Evolutionary conservation across 2,329 filamentous ascomycete genomes (phyloP).

Genomic region (Exophiala mesophila): DNA sequence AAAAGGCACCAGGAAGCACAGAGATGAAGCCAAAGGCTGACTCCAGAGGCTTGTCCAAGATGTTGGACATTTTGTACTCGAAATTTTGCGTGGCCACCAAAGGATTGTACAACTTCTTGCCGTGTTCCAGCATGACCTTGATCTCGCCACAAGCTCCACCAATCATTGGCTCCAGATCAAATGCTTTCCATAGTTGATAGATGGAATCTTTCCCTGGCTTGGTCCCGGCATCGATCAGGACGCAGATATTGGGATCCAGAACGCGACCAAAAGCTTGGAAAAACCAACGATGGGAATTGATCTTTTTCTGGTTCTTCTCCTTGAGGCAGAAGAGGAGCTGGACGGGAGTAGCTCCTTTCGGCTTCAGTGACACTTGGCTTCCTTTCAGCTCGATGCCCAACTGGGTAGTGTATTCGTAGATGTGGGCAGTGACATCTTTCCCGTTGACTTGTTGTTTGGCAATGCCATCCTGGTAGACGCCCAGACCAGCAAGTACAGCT

Average conservation of each 20-base stretch:
- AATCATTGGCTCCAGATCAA: slow-evolving; percentile 96
- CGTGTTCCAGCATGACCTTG: slow-evolving; percentile 88
- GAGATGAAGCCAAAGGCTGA: slow-evolving; percentile 98
- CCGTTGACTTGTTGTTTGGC: slow-evolving; percentile 96
- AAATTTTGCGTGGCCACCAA: slow-evolving; percentile 97
- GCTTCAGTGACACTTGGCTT: slow-evolving; percentile 76
- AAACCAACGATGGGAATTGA: slow-evolving; percentile 99
- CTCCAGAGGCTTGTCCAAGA: slow-evolving; percentile 94
- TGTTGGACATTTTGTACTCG: slow-evolving; percentile 99
- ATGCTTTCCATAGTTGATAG: slow-evolving; percentile 97
- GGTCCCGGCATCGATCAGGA: slow-evolving; percentile 91
- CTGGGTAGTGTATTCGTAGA: slow-evolving; percentile 70
- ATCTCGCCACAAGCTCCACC: slow-evolving; percentile 97
- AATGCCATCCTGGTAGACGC: slow-evolving; percentile 96
- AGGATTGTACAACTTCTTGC: slow-evolving; percentile 86
- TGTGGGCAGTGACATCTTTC: slow-evolving; percentile 93
- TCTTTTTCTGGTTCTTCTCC: slow-evolving; percentile 99
- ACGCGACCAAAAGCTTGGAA: slow-evolving; percentile 94
- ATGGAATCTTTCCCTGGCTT: slow-evolving; percentile 91
- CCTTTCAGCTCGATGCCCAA: slow-evolving; percentile 81
- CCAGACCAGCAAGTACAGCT: slow-evolving; percentile 84
- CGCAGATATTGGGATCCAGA: slow-evolving; percentile 92
- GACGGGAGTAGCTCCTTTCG: slow-evolving; percentile 77
- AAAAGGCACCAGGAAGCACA: slow-evolving; percentile 93
- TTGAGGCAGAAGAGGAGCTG: slow-evolving; percentile 98